These are phyloP conservation scores for Saposhnikovia divaricata DNA, from an alignment of 129 eudicot genomes.

Conservation along the genomic window DNA sequence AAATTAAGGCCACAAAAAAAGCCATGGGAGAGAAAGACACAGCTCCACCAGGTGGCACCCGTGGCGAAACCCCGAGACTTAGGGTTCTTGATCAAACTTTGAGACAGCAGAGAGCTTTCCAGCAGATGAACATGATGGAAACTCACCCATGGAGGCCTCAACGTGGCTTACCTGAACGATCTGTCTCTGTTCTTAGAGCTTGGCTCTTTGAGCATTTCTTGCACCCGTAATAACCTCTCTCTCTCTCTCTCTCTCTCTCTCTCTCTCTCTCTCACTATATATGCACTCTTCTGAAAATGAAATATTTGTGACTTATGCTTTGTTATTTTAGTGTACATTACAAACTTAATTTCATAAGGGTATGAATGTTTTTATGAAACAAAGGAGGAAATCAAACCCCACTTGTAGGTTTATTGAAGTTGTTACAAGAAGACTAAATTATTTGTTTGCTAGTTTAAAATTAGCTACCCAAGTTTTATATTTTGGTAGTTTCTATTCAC, in stretches of 20 bases:
- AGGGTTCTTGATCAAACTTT: slow-evolving; percentile 87
- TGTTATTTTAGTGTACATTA: slow-evolving; percentile 2
- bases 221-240: slow-evolving; percentile 60
- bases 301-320: not conserved
- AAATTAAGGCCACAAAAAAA: slow-evolving; percentile 65
- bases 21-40: slow-evolving; percentile 86
- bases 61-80: slow-evolving; percentile 92
- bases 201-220: slow-evolving; percentile 99
- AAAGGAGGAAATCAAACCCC: slow-evolving; percentile 10
- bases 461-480: not conserved
- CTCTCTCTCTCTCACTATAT: not conserved
- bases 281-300: not conserved
- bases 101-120: slow-evolving; percentile 81
- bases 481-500: slow-evolving; percentile 28
- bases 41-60: slow-evolving; percentile 52
- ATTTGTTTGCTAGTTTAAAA: slow-evolving; percentile 18
- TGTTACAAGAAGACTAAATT: slow-evolving; percentile 21
- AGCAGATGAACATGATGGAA: slow-evolving; percentile 88
- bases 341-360: not conserved
- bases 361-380: slow-evolving; percentile 1
- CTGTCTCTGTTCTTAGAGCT: slow-evolving; percentile 94
- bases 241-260: slow-evolving; percentile 2
- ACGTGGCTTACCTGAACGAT: slow-evolving; percentile 87
- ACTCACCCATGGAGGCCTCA: slow-evolving; percentile 98
- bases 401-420: slow-evolving; percentile 19